Evolutionary conservation across 306 rosid genomes (phyloP).

Genomic region (Cucurbita ficifolia): DNA sequence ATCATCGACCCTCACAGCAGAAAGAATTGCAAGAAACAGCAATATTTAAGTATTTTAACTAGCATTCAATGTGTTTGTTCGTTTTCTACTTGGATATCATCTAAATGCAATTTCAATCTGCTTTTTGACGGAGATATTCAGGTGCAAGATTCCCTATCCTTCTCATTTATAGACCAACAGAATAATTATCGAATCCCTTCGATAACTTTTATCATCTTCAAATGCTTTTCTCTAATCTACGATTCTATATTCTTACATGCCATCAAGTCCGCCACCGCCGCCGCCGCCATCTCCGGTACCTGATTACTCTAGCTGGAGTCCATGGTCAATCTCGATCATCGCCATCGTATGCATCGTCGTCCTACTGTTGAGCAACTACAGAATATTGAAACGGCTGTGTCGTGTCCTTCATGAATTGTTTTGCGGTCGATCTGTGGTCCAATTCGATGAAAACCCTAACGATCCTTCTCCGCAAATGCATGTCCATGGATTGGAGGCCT

Average conservation of each 20-base stretch:
- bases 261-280: not conserved
- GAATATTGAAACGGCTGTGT: not conserved
- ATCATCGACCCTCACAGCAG: not conserved
- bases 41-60: constrained; percentile 6
- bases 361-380: constrained; percentile 6
- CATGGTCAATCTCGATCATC: not conserved
- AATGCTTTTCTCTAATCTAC: not conserved
- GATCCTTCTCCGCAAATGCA: constrained; percentile 21
- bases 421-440: constrained; percentile 4
- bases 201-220: not conserved
- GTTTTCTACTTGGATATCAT: constrained; percentile 11
- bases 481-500: constrained; percentile 21
- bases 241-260: constrained; percentile 3
- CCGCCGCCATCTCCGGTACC: not conserved
- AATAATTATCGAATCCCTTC: not conserved
- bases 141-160: not conserved
- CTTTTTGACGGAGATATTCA: not conserved
- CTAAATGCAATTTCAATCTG: not conserved
- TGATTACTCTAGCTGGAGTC: not conserved
- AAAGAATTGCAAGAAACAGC: constrained; percentile 1
- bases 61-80: not conserved
- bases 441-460: constrained; percentile 4
- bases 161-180: not conserved
- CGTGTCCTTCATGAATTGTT: not conserved
- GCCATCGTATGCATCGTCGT: constrained; percentile 2